Percentiles rank a stretch among this genome's conserved stretches.
Conservation (phyloP, 2,329 filamentous ascomycete genomes). For the Penicillium italicum region DNA sequence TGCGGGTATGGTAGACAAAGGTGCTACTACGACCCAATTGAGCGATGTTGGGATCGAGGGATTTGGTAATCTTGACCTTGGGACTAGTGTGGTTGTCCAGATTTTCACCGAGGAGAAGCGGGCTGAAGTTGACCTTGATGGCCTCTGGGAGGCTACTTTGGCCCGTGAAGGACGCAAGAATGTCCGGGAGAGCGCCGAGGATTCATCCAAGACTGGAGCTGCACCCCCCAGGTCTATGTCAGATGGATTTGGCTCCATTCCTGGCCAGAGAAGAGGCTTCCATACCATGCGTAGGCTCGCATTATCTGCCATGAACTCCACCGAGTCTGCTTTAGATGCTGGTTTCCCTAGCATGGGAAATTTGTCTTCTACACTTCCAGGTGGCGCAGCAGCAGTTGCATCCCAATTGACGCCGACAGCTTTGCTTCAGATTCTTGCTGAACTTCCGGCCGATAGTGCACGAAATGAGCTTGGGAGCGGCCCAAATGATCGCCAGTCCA, state of each 20-base stretch:
- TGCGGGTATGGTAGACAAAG: slow-evolving; percentile 65
- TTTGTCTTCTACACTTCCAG: neutral
- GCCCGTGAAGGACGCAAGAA: slow-evolving; percentile 40
- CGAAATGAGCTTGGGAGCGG: slow-evolving; percentile 37
- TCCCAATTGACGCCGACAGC: slow-evolving; percentile 17
- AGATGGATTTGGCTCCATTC: slow-evolving; percentile 17
- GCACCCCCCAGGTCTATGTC: slow-evolving; percentile 20
- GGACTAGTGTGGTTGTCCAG: slow-evolving; percentile 64
- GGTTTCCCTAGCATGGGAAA: neutral
- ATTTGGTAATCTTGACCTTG: slow-evolving; percentile 61
- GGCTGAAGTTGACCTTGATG: slow-evolving; percentile 63
- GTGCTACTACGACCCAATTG: slow-evolving; percentile 27
- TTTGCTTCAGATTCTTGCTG: slow-evolving; percentile 29
- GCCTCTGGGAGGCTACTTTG: slow-evolving; percentile 55
- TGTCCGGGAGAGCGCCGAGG: slow-evolving; percentile 29
- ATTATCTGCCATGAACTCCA: neutral
- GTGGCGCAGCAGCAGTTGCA: neutral
- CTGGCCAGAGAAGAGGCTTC: slow-evolving; percentile 29
- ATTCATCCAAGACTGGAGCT: slow-evolving; percentile 18
- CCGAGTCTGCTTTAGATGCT: neutral
- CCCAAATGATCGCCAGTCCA: slow-evolving; percentile 38
- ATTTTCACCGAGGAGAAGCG: slow-evolving; percentile 69
- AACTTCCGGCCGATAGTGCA: slow-evolving; percentile 31
- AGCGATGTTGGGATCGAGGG: slow-evolving; percentile 58
- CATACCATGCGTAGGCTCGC: slow-evolving; percentile 18